These are phyloP conservation scores for Phytopythium mirpurense DNA, from an alignment of 352 stramenopile species.

Conservation along the genomic window DNA sequence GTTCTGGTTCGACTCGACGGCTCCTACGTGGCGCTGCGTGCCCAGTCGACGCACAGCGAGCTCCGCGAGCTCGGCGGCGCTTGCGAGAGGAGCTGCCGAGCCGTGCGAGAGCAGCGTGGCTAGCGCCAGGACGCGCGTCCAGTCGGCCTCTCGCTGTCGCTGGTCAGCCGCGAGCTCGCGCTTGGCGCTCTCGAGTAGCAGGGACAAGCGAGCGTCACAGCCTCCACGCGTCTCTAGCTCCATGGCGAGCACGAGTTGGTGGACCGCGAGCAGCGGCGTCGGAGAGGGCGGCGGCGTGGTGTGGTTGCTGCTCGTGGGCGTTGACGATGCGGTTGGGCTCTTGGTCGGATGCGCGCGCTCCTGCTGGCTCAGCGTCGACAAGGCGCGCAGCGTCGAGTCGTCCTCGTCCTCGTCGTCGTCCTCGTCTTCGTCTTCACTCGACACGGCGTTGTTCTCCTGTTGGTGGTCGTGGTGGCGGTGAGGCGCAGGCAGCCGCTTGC, in stretches of 20 bases:
- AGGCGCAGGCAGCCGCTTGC: too few relatives aligned
- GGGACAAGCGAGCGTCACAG: not conserved
- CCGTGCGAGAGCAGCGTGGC: not conserved
- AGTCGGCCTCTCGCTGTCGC: not conserved
- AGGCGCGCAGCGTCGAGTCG: constrained; percentile 13
- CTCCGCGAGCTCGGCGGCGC: not conserved
- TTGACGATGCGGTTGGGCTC: not conserved
- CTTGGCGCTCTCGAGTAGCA: constrained; percentile 6
- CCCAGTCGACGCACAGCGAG: not conserved
- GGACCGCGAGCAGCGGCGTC: not conserved
- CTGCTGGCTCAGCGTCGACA: constrained; percentile 26
- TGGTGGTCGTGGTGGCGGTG: too few relatives aligned
- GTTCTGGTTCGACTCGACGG: constrained; percentile 39
- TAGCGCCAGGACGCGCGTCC: constrained; percentile 5
- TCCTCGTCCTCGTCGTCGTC: constrained; percentile 21
- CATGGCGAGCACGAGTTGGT: not conserved
- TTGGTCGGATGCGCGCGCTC: constrained; percentile 8
- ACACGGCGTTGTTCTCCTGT: not conserved
- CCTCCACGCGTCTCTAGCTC: not conserved
- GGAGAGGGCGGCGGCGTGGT: not conserved
- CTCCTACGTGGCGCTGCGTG: not conserved
- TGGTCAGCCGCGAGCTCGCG: constrained; percentile 1
- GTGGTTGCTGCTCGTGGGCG: not conserved
- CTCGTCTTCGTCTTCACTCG: constrained; percentile 9
- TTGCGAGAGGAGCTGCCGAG: not conserved